Evolutionary conservation across 768 basidiomycete species (phyloP).

Genomic region (Rhodosporidiobolus sp.): DNA sequence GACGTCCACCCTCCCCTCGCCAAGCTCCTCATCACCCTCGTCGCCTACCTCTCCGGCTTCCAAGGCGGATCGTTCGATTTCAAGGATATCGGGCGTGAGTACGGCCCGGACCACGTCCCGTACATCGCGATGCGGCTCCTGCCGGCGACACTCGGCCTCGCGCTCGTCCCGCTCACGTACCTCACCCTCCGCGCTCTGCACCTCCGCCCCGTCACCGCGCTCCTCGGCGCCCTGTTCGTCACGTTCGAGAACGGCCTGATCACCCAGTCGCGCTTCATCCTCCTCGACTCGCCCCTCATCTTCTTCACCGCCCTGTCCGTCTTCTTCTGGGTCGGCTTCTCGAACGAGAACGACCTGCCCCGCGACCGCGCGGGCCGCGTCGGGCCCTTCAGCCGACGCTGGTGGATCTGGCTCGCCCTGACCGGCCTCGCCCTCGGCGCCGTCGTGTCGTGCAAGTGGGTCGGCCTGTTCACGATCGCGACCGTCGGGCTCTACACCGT

Average conservation of each 20-base stretch:
- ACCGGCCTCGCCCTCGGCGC: slow-evolving; percentile 88
- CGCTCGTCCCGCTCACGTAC: slow-evolving; percentile 84
- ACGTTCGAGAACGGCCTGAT: slow-evolving; percentile 95
- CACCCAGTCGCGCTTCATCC: slow-evolving; percentile 93
- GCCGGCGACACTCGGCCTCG: slow-evolving; percentile 84
- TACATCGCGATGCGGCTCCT: slow-evolving; percentile 96
- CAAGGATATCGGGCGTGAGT: slow-evolving; percentile 82
- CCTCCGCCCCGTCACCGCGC: slow-evolving; percentile 84
- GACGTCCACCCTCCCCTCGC: slow-evolving; percentile 98
- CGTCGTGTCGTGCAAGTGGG: slow-evolving; percentile 94
- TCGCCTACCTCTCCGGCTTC: slow-evolving; percentile 80
- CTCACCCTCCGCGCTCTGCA: slow-evolving; percentile 90
- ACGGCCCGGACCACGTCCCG: slow-evolving; percentile 69
- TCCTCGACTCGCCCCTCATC: slow-evolving; percentile 94
- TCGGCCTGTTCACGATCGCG: slow-evolving; percentile 94
- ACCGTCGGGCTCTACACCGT: slow-evolving; percentile 83
- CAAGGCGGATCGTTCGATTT: slow-evolving; percentile 87
- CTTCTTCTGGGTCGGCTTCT: slow-evolving; percentile 85
- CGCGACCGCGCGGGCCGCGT: slow-evolving; percentile 30
- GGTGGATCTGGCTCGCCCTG: slow-evolving; percentile 90
- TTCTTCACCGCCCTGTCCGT: slow-evolving; percentile 92
- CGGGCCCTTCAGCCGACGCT: slow-evolving; percentile 72
- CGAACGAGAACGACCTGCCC: slow-evolving; percentile 66
- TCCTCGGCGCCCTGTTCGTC: slow-evolving; percentile 84
- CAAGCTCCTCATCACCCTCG: slow-evolving; percentile 88